Evolutionary conservation across 2,329 filamentous ascomycete genomes (phyloP).

Genomic region (Bimuria novae-zelandiae): DNA sequence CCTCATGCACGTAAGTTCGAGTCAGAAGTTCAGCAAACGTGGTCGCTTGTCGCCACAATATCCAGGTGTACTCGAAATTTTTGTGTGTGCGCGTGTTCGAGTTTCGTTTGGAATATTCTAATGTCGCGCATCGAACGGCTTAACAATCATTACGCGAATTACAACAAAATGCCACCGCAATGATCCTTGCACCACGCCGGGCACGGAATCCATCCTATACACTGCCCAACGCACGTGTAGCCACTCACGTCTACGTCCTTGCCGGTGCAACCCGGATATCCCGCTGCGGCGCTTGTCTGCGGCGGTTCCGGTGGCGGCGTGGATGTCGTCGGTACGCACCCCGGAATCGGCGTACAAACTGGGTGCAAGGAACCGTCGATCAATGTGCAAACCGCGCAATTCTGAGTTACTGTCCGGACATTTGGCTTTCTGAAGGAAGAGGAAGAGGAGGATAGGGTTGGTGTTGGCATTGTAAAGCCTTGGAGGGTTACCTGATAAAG

Average conservation of each 20-base stretch:
- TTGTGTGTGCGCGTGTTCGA: no score
- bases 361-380: background rate
- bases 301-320: background rate
- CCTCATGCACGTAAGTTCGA: no score
- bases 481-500: no score
- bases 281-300: background rate
- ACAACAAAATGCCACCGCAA: no score
- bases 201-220: background rate
- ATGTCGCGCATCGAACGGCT: no score
- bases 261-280: background rate
- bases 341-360: background rate
- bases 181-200: background rate
- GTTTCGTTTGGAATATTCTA: no score
- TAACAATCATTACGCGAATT: no score
- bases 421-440: background rate
- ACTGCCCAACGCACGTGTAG: background rate
- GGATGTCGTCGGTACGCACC: background rate
- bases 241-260: background rate
- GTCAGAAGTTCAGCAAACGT: no score
- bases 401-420: background rate
- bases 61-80: no score
- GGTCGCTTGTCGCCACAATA: no score
- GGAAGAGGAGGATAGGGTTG: background rate
- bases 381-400: background rate
- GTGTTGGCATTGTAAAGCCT: no score